Conservation (phyloP, 2,329 filamentous ascomycete genomes). For the Nannizzia gypsea region DNA sequence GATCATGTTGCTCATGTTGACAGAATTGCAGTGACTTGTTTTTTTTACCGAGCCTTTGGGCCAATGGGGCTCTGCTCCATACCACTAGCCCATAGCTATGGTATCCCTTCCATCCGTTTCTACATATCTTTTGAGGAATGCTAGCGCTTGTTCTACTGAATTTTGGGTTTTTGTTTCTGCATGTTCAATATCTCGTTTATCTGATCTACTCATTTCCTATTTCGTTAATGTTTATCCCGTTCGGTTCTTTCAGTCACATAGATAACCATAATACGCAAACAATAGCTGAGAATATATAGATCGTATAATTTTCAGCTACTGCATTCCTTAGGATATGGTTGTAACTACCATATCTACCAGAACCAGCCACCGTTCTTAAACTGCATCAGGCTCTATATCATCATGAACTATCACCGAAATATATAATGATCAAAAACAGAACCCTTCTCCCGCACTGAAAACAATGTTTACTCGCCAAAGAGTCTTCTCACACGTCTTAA, state of each 20-base stretch:
- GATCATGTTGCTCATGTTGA: not conserved
- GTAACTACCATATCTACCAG: not conserved
- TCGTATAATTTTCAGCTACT: not conserved
- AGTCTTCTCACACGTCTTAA: slow-evolving; percentile 70
- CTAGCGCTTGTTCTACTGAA: not conserved
- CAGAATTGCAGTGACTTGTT: not conserved
- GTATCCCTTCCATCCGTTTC: not conserved
- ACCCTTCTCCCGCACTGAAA: not conserved
- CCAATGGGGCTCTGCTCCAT: not conserved
- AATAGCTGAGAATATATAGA: not conserved
- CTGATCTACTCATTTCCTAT: not conserved
- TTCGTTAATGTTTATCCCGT: not conserved
- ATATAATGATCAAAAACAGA: not conserved
- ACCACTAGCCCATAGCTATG: not conserved
- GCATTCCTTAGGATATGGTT: not conserved
- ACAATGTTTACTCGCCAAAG: slow-evolving; percentile 45
- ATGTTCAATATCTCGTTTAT: not conserved
- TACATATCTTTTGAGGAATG: not conserved
- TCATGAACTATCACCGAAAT: not conserved
- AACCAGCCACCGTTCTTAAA: no score
- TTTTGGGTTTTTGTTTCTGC: not conserved
- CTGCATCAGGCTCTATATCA: slow-evolving; percentile 1
- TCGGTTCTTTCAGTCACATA: not conserved
- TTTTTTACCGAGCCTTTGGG: not conserved
- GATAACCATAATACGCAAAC: not conserved